A percentile compares a stretch with the other conserved stretches of the same genome.
Conservation (phyloP, 2,329 filamentous ascomycete genomes). For the Arthroderma sp. region DNA sequence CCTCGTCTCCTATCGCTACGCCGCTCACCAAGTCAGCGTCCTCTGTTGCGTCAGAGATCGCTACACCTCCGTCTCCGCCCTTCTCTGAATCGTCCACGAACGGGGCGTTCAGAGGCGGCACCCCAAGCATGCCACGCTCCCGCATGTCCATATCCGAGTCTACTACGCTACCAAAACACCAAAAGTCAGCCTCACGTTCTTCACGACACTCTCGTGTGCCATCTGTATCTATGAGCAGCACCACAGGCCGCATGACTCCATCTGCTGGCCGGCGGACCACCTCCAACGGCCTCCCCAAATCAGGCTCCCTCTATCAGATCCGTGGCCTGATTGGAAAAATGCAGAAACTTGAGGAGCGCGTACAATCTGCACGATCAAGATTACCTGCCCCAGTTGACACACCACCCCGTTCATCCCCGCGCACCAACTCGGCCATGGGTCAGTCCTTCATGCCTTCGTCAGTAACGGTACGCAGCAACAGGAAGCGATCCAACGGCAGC, state of each 20-base stretch:
- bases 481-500: constrained; percentile 33
- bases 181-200: constrained; percentile 32
- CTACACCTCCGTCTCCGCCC: constrained; percentile 84
- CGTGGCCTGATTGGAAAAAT: constrained; percentile 90
- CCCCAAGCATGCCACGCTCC: constrained; percentile 37
- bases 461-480: constrained; percentile 42
- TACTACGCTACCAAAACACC: constrained; percentile 41
- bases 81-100: constrained; percentile 72
- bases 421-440: constrained; percentile 41
- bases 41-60: constrained; percentile 50
- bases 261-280: constrained; percentile 29
- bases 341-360: constrained; percentile 87
- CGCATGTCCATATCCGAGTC: constrained; percentile 38
- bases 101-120: constrained; percentile 43
- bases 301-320: constrained; percentile 77
- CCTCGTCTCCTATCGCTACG: constrained; percentile 82
- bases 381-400: constrained; percentile 69
- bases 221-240: constrained; percentile 44
- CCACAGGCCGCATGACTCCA: constrained; percentile 33
- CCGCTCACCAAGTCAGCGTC: constrained; percentile 62
- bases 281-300: constrained; percentile 15
- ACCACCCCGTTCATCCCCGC: constrained; percentile 69
- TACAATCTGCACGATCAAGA: constrained; percentile 83
- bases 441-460: constrained; percentile 42
- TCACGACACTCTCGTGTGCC: constrained; percentile 45